Base-by-base conservation (phyloP, 164 flowering plant species). In the Piper longum region DNA sequence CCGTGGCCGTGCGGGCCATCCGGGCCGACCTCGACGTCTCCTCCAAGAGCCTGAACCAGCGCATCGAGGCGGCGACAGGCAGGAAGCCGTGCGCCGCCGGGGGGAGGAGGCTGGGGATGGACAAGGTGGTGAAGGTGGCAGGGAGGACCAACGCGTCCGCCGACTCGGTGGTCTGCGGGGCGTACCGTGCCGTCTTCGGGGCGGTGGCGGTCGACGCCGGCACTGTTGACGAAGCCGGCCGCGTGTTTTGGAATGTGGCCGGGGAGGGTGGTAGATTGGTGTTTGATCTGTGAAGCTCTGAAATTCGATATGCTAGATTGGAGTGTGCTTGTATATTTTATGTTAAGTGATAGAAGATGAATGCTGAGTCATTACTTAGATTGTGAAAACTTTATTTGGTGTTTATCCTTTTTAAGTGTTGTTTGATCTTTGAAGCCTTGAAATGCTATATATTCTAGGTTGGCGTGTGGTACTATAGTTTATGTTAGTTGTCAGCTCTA, bases 151-250 rank as follows among this genome's bases (percentile, higher is more conserved):
- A 84, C 68, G 71, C 85, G 3, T 63, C 87, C 1, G 16, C 71
- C 26, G 80, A 84, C 2, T 6, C 75, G 0, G 75, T 89, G 39
- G 77, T 88, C 41, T 90, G 97, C 60, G 83, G 87, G 58, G 91
- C 89, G 54, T 88, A 77, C 57, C 67, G 92, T 40, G 83, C 92
- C 0, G 64, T 90, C 8, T 82, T 87, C 68, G 97, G 91, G 3
- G 95, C 97, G 0, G 70, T 90, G 70, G 92, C 88, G 1, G 48
- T 85, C 56, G 97, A 90, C 65, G 43, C 79, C 3, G 78, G 74
- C 64, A 82, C 69, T 5, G 69, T 70, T 4, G 92, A 87, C 71
- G 79, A 63, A 62, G 95, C 88, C 7, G 84, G 79, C 12, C 45
- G 26, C 39, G 71, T 86, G 40, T 88, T 83, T 74, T 77, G 76